These are phyloP conservation scores for Sclerotinia borealis DNA, from an alignment of 2,329 filamentous ascomycete species.

Conservation along the genomic window DNA sequence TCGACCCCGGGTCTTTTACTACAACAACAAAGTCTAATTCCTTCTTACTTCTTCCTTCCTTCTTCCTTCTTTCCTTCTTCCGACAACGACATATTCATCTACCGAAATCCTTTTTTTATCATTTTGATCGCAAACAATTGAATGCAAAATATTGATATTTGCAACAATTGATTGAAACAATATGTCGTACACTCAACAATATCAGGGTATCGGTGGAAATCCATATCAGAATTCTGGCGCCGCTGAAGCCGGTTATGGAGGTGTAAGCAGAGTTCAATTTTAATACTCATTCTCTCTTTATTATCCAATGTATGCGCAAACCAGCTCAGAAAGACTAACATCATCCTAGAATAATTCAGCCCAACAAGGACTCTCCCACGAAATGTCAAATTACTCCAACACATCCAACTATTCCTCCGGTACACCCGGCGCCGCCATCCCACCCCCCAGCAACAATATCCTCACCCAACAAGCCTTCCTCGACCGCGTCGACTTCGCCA, in stretches of 20 bases:
- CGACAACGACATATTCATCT: background rate
- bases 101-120: background rate
- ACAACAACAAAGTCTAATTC: background rate
- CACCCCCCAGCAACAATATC: constrained; percentile 31
- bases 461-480: constrained; percentile 64
- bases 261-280: constrained; percentile 10
- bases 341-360: constrained; percentile 16
- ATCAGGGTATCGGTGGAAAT: constrained; percentile 48
- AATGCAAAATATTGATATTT: background rate
- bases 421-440: constrained; percentile 17
- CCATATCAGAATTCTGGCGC: constrained; percentile 45
- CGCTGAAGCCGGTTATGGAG: constrained; percentile 26
- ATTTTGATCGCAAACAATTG: constrained; percentile 2
- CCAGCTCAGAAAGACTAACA: background rate
- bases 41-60: background rate
- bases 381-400: constrained; percentile 11
- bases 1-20: background rate
- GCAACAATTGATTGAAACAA: constrained; percentile 21
- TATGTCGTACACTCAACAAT: constrained; percentile 55
- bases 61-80: background rate
- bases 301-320: background rate
- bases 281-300: background rate
- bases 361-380: constrained; percentile 17
- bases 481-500: constrained; percentile 58
- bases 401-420: constrained; percentile 18